These are phyloP conservation scores for Colletotrichum sp. DNA, from an alignment of 2,329 filamentous ascomycete genomes.

Conservation along the genomic window DNA sequence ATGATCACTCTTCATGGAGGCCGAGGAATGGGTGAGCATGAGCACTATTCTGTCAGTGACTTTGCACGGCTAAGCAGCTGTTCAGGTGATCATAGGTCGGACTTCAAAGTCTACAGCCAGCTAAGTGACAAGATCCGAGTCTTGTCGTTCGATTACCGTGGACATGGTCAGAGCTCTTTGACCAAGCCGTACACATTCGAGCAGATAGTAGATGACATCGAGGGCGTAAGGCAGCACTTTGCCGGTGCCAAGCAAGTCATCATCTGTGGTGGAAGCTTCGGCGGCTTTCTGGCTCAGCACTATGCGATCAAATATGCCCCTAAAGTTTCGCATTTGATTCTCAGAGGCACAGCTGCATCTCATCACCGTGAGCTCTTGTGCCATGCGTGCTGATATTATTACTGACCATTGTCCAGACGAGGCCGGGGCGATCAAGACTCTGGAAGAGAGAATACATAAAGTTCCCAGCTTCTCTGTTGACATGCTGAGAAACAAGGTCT, in stretches of 20 bases:
- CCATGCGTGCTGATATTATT: background rate
- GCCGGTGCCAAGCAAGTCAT: constrained; percentile 28
- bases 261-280: constrained; percentile 43
- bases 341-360: constrained; percentile 41
- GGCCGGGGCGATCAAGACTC: constrained; percentile 33
- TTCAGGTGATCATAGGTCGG: constrained; percentile 36
- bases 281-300: constrained; percentile 42
- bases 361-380: constrained; percentile 34
- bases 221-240: constrained; percentile 35
- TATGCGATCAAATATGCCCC: constrained; percentile 41
- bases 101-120: constrained; percentile 36
- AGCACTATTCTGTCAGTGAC: accelerated
- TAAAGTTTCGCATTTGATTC: constrained; percentile 34
- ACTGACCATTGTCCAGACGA: constrained; percentile 29
- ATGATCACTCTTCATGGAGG: constrained; percentile 43
- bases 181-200: constrained; percentile 39
- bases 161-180: constrained; percentile 38
- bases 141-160: constrained; percentile 40
- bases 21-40: constrained; percentile 34
- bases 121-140: constrained; percentile 32
- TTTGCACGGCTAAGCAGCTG: background rate
- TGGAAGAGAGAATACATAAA: constrained; percentile 34
- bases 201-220: constrained; percentile 42
- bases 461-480: constrained; percentile 39
- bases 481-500: constrained; percentile 43